Conservation (phyloP, 345 rosid species). For the Camelina sativa region DNA sequence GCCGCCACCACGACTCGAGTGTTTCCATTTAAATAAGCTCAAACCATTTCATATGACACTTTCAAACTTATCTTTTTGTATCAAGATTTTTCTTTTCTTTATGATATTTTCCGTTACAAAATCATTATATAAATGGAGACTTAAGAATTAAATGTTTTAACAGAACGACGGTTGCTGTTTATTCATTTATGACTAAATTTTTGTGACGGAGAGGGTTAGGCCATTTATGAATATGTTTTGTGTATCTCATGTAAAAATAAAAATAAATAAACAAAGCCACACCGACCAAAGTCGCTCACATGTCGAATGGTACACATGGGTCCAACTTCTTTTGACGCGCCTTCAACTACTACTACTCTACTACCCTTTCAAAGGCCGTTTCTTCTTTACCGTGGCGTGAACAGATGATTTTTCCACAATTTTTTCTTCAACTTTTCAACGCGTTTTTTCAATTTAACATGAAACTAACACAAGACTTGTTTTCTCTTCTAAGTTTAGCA, state of each 20-base stretch:
- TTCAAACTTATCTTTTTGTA: not conserved
- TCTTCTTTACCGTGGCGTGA: conserved; percentile 7
- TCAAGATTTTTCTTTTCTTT: not conserved
- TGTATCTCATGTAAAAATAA: not conserved
- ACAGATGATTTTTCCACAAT: not conserved
- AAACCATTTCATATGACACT: conserved; percentile 23
- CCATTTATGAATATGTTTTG: conserved; percentile 6
- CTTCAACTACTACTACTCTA: conserved; percentile 3
- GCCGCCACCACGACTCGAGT: conserved; percentile 35
- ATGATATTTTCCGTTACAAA: not conserved
- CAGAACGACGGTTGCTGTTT: conserved; percentile 25
- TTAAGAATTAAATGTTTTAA: conserved; percentile 19
- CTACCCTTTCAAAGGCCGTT: conserved; percentile 18
- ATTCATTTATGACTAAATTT: not conserved
- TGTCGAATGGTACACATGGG: conserved; percentile 31
- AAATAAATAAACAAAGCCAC: not conserved
- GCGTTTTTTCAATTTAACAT: not conserved
- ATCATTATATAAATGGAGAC: not conserved
- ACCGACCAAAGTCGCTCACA: conserved; percentile 43
- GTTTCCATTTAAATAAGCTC: conserved; percentile 22
- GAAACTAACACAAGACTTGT: not conserved
- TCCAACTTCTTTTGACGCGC: conserved; percentile 35
- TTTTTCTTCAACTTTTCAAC: conserved; percentile 9
- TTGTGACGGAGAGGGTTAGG: conserved; percentile 8
- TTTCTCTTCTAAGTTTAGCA: not conserved